Evolutionary conservation across 768 basidiomycete genomes (phyloP).

Genomic region (Exsudoporus frostii): DNA sequence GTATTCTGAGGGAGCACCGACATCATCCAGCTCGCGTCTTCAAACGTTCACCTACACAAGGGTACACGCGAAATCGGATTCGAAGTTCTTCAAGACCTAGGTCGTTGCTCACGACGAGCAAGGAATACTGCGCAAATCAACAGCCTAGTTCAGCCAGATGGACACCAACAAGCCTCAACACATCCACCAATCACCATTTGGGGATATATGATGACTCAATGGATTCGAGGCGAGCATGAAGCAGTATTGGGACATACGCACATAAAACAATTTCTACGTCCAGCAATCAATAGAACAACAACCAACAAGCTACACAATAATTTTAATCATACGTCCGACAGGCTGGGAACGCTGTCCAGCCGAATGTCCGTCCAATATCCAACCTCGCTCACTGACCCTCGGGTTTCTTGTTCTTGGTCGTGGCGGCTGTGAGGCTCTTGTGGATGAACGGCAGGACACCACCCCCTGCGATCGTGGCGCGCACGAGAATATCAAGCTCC

Average conservation of each 20-base stretch:
- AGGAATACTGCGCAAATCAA: too few species aligned
- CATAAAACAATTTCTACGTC: conserved; percentile 12
- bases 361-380: neutral
- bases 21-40: too few species aligned
- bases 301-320: conserved; percentile 17
- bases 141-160: neutral
- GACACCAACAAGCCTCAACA: neutral
- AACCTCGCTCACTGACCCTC: conserved; percentile 24
- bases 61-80: neutral
- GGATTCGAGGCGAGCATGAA: neutral
- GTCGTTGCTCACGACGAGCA: neutral
- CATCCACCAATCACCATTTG: neutral
- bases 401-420: conserved; percentile 48
- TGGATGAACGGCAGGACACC: conserved; percentile 88
- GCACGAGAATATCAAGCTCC: conserved; percentile 92
- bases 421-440: conserved; percentile 64
- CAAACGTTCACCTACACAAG: neutral
- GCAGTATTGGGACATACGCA: conserved; percentile 7
- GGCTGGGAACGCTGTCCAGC: conserved; percentile 5
- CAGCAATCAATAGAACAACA: conserved; percentile 7
- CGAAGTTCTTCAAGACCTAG: neutral
- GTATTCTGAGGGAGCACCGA: neutral
- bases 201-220: neutral
- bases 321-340: neutral
- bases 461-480: conserved; percentile 90